Evolutionary conservation across 768 basidiomycete species (phyloP), one percentile per base, ranked within the genome.

Genomic region (Calocera cornea): DNA sequence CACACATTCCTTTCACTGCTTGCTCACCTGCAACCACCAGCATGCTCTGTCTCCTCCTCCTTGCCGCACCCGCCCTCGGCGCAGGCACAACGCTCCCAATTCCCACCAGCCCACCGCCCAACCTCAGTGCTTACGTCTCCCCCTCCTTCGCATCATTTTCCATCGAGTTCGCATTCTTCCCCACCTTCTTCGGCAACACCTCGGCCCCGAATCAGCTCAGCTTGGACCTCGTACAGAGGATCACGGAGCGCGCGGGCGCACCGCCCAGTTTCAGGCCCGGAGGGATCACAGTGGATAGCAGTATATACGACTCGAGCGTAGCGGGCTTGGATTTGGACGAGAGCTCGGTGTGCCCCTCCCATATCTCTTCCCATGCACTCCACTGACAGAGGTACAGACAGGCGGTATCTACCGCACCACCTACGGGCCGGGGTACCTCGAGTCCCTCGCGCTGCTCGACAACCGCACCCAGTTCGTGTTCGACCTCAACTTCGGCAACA

Each of bases 231-330:
- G 64, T 77, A 68, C 68, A 72, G 33, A 50, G 69, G 10, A 65
- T 77, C 31, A 74, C 71, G 1, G 70, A 73, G 2, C 64, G 75
- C 33, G 74, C 76, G 8, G 76, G 75, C 16, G 72, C 72, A 0
- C 72, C 72, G 2, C 74, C 75, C 2, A 73, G 72, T 34, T 41
- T 73, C 19, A 70, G 76, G 12, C 76, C 76, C 12, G 75, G 76
- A 27, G 76, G 76, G 10, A 75, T 76, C 27, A 74, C 76, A 1
- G 72, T 74, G 73, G 75, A 76, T 49, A 75, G 75, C 60, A 68
- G 67, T 11, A 70, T 71, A 1, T 76, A 70, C 38, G 66, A 71
- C 40, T 70, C 72, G 14, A 69, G 66, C 44, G 72, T 69, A 0
- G 65, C 71, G 49, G 73, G 72, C 1, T 41, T 76, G 1, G 69